Evolutionary conservation across 1,284 basidiomycete species (phyloP), one percentile per base, ranked within the genome.

Genomic region (Pseudozyma sp.): DNA sequence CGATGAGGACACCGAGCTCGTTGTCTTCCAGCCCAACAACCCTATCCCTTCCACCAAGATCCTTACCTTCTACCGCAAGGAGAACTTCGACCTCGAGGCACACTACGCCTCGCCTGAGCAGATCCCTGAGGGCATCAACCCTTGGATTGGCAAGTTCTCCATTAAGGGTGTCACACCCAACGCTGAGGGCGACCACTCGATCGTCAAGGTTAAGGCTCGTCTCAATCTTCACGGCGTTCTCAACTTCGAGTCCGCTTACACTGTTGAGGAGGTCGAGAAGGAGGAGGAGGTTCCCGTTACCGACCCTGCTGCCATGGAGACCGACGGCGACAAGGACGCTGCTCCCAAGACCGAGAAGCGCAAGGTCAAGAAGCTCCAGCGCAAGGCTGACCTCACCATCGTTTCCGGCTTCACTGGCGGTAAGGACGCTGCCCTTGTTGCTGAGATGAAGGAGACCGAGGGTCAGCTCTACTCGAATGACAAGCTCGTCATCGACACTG

Each of bases 61-160:
- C 57, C 77, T 84, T 48, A 84, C 83, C 39, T 84, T 84, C 78
- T 84, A 84, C 79, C 81, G 83, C 69, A 84, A 84, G 79, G 81
- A 83, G 55, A 80, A 81, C 58, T 84, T 84, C 58, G 72, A 74
- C 43, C 77, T 84, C 53, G 75, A 83, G 63, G 83, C 81, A 4
- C 68, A 77, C 59, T 84, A 84, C 69, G 78, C 82, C 45, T 49
- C 76, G 36, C 76, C 79, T 38, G 73, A 75, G 8, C 59, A 61
- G 59, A 65, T 83, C 51, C 83, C 83, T 14, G 50, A 66, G 59
- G 83, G 83, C 50, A 79, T 77, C 62, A 81, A 83, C 77, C 81
- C 83, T 16, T 80, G 71, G 77, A 76, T 84, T 36, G 83, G 83
- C 59, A 70, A 76, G 59, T 82, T 83, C 56, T 73, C 75, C 21